Evolutionary conservation across 2,329 filamentous ascomycete genomes (phyloP), one percentile per base, ranked within the genome.

Genomic region (Tympanopsis confertula): DNA sequence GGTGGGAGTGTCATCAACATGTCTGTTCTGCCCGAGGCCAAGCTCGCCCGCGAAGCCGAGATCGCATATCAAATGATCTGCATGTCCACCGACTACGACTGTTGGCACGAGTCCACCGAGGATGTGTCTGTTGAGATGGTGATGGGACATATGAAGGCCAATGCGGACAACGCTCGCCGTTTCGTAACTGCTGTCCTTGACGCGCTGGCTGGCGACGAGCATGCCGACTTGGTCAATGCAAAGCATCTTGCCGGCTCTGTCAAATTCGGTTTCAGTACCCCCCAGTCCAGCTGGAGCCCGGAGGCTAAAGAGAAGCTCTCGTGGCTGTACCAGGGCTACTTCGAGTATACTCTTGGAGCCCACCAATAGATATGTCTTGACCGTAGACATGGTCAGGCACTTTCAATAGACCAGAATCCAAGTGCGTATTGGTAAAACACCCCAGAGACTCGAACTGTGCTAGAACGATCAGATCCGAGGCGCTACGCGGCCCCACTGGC

Each of bases 71-170:
- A 94, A 66, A 93, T 95, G 75, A 94, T 98, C 53, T 94, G 89
- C 70, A 98, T 98, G 91, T 86, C 86, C 22, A 98, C 91, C 19
- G 91, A 98, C 67, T 98, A 98, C 60, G 91, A 98, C 68, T 96
- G 89, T 76, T 98, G 91, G 91, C 83, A 88, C 55, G 30, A 33
- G 30, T 78, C 74, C 15, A 74, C 73, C 36, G 82, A 78, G 41
- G 85, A 84, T 46, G 91, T 98, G 44, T 88, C 87, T 44, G 91
- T 98, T 17, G 85, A 88, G 59, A 94, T 96, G 84, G 91, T 98
- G 39, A 86, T 94, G 78, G 82, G 78, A 43, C 86, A 94, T 62
- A 98, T 98, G 91, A 82, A 83, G 56, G 82, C 86, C 47, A 98
- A 98, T 61, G 72, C 84, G 38, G 71, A 81, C 54, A 98, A 96